phyloP scores from a whole-genome alignment of 306 rosid genomes.

The Benincasa hispida region DNA sequence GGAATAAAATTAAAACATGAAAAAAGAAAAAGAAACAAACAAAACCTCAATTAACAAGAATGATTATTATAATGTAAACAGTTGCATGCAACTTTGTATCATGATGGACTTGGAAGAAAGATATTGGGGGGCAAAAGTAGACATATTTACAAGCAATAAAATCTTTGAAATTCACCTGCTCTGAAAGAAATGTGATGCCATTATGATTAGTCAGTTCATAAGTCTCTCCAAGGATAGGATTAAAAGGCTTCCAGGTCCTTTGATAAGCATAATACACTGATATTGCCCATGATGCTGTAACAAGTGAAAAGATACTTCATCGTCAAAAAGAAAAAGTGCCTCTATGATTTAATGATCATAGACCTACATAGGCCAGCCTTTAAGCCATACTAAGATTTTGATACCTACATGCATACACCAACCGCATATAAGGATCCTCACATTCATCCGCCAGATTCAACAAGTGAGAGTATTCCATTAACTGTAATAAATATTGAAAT shows the following conservation, averaged over 20 bases:
- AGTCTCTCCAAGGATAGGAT: constrained; percentile 95
- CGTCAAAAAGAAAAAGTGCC: constrained; percentile 4
- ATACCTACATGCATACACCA: constrained; percentile 71
- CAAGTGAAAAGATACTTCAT: neutral
- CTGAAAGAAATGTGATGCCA: constrained; percentile 68
- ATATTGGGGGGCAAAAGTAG: neutral
- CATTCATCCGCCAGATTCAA: constrained; percentile 72
- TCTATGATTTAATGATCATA: neutral
- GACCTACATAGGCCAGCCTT: neutral
- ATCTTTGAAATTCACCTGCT: constrained; percentile 53
- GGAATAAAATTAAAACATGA: neutral
- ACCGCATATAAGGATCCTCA: constrained; percentile 71
- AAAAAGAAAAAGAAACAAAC: neutral
- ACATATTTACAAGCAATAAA: neutral
- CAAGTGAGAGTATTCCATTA: constrained; percentile 88
- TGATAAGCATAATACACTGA: constrained; percentile 86
- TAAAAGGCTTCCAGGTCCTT: constrained; percentile 95
- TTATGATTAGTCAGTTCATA: constrained; percentile 68
- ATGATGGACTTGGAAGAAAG: neutral
- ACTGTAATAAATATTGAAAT: constrained; percentile 29
- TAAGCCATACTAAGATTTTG: neutral
- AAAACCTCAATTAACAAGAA: neutral
- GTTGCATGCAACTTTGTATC: neutral
- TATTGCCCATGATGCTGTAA: constrained; percentile 89
- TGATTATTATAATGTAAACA: neutral